These are phyloP conservation scores for Pseudocercospora musae DNA, from an alignment of 2,329 filamentous ascomycete genomes.

Conservation along the genomic window DNA sequence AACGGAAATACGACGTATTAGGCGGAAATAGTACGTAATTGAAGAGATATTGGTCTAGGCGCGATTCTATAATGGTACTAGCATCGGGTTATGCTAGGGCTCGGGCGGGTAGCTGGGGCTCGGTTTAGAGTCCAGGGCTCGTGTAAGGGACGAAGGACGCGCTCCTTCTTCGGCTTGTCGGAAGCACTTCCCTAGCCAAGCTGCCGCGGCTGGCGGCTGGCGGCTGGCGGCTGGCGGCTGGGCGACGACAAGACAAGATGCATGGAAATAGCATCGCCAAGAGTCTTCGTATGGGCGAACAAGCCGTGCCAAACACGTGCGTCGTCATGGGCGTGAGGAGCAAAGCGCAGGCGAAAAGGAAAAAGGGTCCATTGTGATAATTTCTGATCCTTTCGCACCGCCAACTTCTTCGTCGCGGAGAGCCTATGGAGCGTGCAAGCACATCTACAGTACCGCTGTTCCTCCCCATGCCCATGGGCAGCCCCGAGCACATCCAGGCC, in stretches of 20 bases:
- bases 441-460: conserved; percentile 18
- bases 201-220: conserved; percentile 6
- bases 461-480: conserved; percentile 20
- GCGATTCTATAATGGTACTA: too few relatives aligned
- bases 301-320: conserved; percentile 12
- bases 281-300: neutral
- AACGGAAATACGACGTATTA: too few relatives aligned
- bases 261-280: neutral
- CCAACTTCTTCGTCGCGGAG: neutral
- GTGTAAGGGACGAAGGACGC: too few relatives aligned
- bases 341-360: neutral
- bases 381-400: too few relatives aligned
- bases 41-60: too few relatives aligned
- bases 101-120: too few relatives aligned
- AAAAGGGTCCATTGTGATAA: too few relatives aligned
- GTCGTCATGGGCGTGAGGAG: conserved; percentile 8
- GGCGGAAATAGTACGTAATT: too few relatives aligned
- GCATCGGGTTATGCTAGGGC: too few relatives aligned
- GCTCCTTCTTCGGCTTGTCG: neutral
- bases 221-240: too few relatives aligned
- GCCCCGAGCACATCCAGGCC: conserved; percentile 20
- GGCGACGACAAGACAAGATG: conserved; percentile 4
- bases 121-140: too few relatives aligned
- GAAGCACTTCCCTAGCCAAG: neutral
- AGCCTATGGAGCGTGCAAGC: neutral